Conservation (phyloP, 2,329 filamentous ascomycete species). For the Aplosporella prunicola region DNA sequence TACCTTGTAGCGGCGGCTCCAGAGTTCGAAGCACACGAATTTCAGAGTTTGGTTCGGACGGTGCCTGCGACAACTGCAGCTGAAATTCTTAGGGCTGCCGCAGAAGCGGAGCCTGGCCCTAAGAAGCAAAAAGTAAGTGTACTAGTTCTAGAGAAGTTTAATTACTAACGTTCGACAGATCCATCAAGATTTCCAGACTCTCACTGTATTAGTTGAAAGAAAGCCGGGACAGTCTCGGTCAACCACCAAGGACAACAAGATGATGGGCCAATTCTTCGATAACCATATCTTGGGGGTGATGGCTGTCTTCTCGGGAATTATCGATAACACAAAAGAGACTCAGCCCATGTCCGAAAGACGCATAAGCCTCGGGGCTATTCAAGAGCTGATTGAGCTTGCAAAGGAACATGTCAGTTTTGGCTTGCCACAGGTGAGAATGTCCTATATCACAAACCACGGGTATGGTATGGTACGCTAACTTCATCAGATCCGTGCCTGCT, state of each 20-base stretch:
- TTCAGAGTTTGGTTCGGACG: slow-evolving; percentile 60
- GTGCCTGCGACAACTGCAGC: slow-evolving; percentile 69
- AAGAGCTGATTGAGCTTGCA: slow-evolving; percentile 75
- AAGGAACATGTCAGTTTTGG: slow-evolving; percentile 65
- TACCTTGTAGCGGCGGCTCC: slow-evolving; percentile 59
- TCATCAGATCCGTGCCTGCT: slow-evolving; percentile 72
- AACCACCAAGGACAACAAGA: slow-evolving; percentile 42
- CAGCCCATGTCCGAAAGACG: slow-evolving; percentile 59
- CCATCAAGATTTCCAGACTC: slow-evolving; percentile 41
- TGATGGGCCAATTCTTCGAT: slow-evolving; percentile 67
- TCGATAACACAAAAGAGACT: slow-evolving; percentile 57
- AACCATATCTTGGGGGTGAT: slow-evolving; percentile 80
- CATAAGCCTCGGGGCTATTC: slow-evolving; percentile 70
- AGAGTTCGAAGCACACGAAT: slow-evolving; percentile 54
- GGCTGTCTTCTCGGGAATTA: slow-evolving; percentile 64
- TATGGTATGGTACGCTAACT: too few species aligned
- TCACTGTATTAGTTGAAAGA: slow-evolving; percentile 41
- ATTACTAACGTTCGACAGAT: slow-evolving; percentile 16
- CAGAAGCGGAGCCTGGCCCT: slow-evolving; percentile 52
- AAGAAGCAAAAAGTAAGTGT: slow-evolving; percentile 47
- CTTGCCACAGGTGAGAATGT: slow-evolving; percentile 64
- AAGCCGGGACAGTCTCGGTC: slow-evolving; percentile 33
- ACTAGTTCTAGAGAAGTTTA: neutral
- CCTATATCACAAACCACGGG: too few species aligned
- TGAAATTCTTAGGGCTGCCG: slow-evolving; percentile 72